Evolutionary conservation across 2,329 filamentous ascomycete species (phyloP), one percentile per base, ranked within the genome.

Genomic region (Fusarium sp.): DNA sequence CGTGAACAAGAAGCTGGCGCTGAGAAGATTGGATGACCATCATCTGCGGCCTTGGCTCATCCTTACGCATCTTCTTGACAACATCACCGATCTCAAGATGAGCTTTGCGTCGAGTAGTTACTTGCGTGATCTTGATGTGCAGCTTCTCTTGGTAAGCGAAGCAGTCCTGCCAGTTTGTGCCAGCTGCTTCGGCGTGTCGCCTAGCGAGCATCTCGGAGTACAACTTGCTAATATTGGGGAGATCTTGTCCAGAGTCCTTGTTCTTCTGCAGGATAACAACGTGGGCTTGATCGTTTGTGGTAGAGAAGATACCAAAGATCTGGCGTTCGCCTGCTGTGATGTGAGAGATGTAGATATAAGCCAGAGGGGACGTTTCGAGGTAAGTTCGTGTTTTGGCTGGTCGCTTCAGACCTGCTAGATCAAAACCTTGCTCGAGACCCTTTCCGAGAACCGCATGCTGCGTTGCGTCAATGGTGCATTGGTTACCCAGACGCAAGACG

Each of bases 291-390:
- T 89, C 86, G 67, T 87, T 91, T 0, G 88, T 88, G 0, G 93
- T 95, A 0, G 95, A 98, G 79, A 99, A 97, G 7, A 99, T 79
- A 1, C 93, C 94, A 77, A 97, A 98, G 52, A 99, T 91, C 75
- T 99, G 94, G 36, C 93, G 88, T 60, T 99, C 95, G 4, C 94
- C 94, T 13, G 94, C 90, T 44, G 91, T 90, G 75, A 99, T 91
- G 79, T 99, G 96, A 59, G 97, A 97, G 30, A 99, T 83, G 76
- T 96, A 97, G 55, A 98, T 85, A 76, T 97, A 99, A 20, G 90
- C 90, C 77, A 98, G 84, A 1, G 88, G 85, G 1, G 90, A 88
- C 3, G 90, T 86, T 18, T 91, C 87, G 4, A 99, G 88, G 74
- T 99, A 99, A 1, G 91, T 81, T 36, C 77, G 82, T 2, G 82